Conservation (phyloP, 2,329 filamentous ascomycete species). For the Cordyceps cateniannulata region DNA sequence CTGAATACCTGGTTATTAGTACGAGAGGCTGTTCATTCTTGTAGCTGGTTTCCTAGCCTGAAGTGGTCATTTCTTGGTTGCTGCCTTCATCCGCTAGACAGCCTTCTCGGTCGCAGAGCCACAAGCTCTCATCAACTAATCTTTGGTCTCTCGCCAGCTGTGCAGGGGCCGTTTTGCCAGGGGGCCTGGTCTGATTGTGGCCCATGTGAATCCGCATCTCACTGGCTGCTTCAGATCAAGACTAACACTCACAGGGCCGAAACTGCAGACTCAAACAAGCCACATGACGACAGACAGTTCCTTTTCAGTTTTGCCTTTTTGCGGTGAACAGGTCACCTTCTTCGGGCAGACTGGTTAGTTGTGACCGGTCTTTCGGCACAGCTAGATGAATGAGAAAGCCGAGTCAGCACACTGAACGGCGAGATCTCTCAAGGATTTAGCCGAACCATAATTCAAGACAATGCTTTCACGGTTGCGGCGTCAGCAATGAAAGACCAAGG, state of each 20-base stretch:
- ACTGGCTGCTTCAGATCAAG: constrained; percentile 1
- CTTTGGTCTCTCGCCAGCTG: neutral
- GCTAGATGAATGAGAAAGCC: neutral
- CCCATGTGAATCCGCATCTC: neutral
- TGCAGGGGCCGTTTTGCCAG: neutral
- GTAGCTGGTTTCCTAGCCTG: neutral
- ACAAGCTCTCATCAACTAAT: neutral
- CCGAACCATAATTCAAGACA: neutral
- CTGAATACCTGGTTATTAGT: too few relatives aligned
- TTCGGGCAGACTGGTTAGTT: too few relatives aligned
- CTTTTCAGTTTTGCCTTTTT: too few relatives aligned
- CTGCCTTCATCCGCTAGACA: neutral
- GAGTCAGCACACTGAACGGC: neutral
- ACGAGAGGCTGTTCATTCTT: too few relatives aligned
- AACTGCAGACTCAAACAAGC: neutral
- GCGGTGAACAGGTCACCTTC: too few relatives aligned
- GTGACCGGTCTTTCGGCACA: neutral
- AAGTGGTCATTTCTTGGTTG: neutral
- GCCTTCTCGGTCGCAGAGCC: neutral
- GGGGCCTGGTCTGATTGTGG: neutral
- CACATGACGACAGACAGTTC: neutral
- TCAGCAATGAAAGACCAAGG: too few relatives aligned
- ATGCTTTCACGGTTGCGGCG: neutral
- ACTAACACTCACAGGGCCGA: neutral
- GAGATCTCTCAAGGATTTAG: neutral